A percentile compares a stretch with the other conserved stretches of the same genome.
Conservation (phyloP, 495 filamentous ascomycete species). For the Xylaria palmicola region DNA sequence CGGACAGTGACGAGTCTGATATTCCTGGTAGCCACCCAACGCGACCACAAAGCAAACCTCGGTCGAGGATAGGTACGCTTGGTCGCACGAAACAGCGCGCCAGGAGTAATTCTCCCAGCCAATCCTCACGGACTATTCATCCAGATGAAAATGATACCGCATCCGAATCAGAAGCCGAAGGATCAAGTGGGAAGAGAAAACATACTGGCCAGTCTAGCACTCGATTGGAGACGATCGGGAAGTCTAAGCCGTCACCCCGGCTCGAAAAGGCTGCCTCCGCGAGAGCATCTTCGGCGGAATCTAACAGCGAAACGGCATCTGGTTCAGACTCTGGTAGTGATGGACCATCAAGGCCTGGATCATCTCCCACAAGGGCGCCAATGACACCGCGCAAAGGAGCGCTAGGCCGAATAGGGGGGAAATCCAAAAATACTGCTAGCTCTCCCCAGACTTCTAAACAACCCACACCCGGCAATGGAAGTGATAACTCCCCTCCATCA, state of each 20-base stretch:
- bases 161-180: constrained; percentile 26
- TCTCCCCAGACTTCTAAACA: background rate
- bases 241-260: constrained; percentile 17
- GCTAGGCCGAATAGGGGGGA: constrained; percentile 47
- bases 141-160: constrained; percentile 29
- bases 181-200: constrained; percentile 3
- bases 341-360: background rate
- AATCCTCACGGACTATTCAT: constrained; percentile 24
- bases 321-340: constrained; percentile 28
- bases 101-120: constrained; percentile 13
- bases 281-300: constrained; percentile 9
- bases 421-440: constrained; percentile 7
- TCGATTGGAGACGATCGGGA: constrained; percentile 21
- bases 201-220: constrained; percentile 5
- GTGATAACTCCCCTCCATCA: constrained; percentile 6
- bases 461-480: background rate
- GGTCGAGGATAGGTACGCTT: constrained; percentile 26
- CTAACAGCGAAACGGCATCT: constrained; percentile 42
- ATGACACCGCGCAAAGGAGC: constrained; percentile 25
- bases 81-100: constrained; percentile 22
- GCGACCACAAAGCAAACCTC: constrained; percentile 9
- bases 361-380: constrained; percentile 22
- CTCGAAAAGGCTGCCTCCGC: constrained; percentile 12
- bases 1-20: constrained; percentile 25
- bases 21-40: constrained; percentile 16